Base-by-base conservation (phyloP, 2,329 filamentous ascomycete genomes). In the Neopestalotiopsis sp. region DNA sequence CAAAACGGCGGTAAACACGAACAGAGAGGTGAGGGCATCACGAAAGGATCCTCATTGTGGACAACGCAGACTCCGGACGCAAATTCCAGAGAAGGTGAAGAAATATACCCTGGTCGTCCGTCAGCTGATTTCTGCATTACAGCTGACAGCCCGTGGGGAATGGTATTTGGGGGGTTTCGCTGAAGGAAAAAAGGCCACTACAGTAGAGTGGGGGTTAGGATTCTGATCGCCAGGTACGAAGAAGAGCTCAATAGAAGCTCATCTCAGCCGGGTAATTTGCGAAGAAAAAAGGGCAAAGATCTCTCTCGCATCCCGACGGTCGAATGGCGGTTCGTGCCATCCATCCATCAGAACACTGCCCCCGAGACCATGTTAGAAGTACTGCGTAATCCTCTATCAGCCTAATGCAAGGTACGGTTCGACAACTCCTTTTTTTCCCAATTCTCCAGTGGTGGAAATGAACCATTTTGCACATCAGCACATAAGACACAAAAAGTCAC, bases 221-320 rank as follows among this genome's bases (percentile, higher is more conserved):
- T 28, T 28, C 59, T 30, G 61, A 64, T 64, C 38, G 61, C 42
- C 61, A 64, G 61, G 61, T 12, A 64, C 61, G 57, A 62, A 42
- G n/a, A 62, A 38, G 34, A n/a, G 34, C 34, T 32, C 61, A 38
- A 28, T 28, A 28, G 38, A 13, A 64, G n/a, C 17, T 45, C 38
- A 20, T 9, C 32, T n/a, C 34, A 64, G 20, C 61, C 24, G 61
- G 61, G 42, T n/a, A 30, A 14, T 49, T 14, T 34, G n/a, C 30
- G 40, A 38, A 62, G 17, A 24, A 49, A n/a, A 24, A 49, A 9
- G 28, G 20, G 14, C 34, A 20, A 20, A 38, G 59, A 20, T 30
- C n/a, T 20, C 45, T 38, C 34, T 38, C 34, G 34, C 34, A 10
- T 38, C 34, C 34, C 34, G 34, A 38, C 57, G 24, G 20, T 62